Percentiles rank a stretch among this genome's conserved stretches.
These are phyloP conservation scores for Paecilomyces dactylethromorphus DNA, from an alignment of 2,329 filamentous ascomycete species.

Conservation along the genomic window DNA sequence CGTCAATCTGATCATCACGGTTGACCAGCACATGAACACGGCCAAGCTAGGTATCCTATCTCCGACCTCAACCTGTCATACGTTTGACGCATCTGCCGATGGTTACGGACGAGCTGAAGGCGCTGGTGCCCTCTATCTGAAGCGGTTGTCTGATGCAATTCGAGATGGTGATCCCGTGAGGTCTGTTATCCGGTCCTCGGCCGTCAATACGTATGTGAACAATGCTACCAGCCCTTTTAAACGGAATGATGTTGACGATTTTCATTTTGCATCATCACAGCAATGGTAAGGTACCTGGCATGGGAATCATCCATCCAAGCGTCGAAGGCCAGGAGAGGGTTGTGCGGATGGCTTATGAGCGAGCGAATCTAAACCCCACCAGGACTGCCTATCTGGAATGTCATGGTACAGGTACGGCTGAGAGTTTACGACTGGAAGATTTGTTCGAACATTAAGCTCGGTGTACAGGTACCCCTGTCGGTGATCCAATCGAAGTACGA, in stretches of 20 bases:
- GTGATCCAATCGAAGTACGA: conserved; percentile 13
- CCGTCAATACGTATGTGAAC: conserved; percentile 11
- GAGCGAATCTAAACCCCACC: conserved; percentile 24
- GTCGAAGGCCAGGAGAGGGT: conserved; percentile 19
- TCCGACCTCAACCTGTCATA: conserved; percentile 23
- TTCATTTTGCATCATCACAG: no score
- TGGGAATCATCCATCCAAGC: conserved; percentile 21
- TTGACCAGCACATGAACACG: conserved; percentile 15
- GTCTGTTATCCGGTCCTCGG: conserved; percentile 8
- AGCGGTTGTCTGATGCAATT: conserved; percentile 22
- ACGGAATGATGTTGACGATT: no score
- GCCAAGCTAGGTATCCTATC: conserved; percentile 28
- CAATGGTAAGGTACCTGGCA: conserved; percentile 7
- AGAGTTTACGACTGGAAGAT: no score
- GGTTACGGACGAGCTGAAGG: conserved; percentile 32
- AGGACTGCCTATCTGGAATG: conserved; percentile 13
- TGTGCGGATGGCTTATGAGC: conserved; percentile 41
- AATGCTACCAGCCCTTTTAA: no score
- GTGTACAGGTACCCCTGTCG: no score
- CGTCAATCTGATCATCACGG: conserved; percentile 15
- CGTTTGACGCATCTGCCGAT: conserved; percentile 27
- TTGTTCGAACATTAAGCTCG: no score
- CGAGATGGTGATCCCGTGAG: conserved; percentile 13
- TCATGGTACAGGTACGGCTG: conserved; percentile 19
- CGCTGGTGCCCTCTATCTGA: conserved; percentile 24